A percentile compares a stretch with the other conserved stretches of the same genome.
These are phyloP conservation scores for Tanozyma kutaoensis DNA, from an alignment of 805 yeast genomes.

Conservation along the genomic window DNA sequence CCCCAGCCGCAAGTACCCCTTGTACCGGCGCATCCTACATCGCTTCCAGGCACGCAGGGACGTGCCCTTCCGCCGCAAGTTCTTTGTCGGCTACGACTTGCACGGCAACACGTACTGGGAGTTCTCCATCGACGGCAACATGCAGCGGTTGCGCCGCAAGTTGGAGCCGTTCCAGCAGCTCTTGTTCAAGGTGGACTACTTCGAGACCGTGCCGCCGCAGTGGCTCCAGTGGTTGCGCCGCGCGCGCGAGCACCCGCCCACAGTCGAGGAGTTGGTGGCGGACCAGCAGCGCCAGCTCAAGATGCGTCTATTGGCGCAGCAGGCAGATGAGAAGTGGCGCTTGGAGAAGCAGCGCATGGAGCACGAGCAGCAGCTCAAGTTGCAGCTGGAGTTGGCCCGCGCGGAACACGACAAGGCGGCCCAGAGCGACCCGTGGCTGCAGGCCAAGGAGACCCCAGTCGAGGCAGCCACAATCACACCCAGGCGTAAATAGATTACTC, in stretches of 20 bases:
- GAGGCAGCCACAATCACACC: too few species aligned
- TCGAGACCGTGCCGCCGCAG: conserved; percentile 47
- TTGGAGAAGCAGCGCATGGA: conserved; percentile 21
- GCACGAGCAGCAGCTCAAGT: conserved; percentile 15
- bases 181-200: conserved; percentile 43
- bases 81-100: conserved; percentile 68
- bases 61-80: conserved; percentile 60
- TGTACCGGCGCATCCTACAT: too few species aligned
- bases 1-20: too few species aligned
- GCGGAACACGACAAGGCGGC: conserved; percentile 4
- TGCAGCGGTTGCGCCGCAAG: conserved; percentile 45
- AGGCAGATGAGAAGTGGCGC: conserved; percentile 30
- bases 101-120: conserved; percentile 85
- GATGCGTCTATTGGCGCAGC: conserved; percentile 36
- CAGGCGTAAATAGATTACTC: too few species aligned
- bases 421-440: too few species aligned
- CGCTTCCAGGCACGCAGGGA: too few species aligned
- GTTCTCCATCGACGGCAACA: conserved; percentile 40
- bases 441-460: too few species aligned
- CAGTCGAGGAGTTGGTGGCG: conserved; percentile 42
- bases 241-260: conserved; percentile 48
- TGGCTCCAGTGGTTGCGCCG: conserved; percentile 77
- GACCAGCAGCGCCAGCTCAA: conserved; percentile 45
- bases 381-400: conserved; percentile 16
- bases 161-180: conserved; percentile 40